Evolutionary conservation across 177 flowering plant species (phyloP), one percentile per base, ranked within the genome.

Genomic region (Tripterygium wilfordii): DNA sequence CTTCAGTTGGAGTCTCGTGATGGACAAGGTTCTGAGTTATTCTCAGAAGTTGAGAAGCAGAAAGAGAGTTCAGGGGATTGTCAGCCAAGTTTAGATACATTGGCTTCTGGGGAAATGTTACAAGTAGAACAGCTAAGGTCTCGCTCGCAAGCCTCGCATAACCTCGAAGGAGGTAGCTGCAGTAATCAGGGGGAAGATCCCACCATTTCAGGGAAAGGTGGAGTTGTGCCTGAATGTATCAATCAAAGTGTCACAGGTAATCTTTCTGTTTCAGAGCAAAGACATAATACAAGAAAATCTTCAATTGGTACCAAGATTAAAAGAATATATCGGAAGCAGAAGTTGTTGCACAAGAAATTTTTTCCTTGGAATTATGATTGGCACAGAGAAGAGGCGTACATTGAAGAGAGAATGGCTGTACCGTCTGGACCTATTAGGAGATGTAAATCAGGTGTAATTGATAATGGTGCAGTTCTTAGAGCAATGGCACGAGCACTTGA

Each of bases 351-450:
- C 19, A 80, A 75, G 42, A 77, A 75, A 42, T 63, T 77, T 42
- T 80, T 77, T 51, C 80, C 75, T 57, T 80, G 86, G 86, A 80
- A 65, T 62, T 80, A 70, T 62, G 80, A 77, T 63, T 80, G 83
- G 83, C 77, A 75, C 48, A 70, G 80, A 54, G 80, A 80, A 54
- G 74, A 57, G 42, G 35, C 62, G 9, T 53, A 27, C 59, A 61
- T 42, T 27, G 66, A 50, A 26, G 75, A 70, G 26, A 66, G 59
- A 46, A 63, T 54, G 28, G 52, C 33, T 14, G 76, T 67, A 43
- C 45, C 66, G 20, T 45, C 45, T 4, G 70, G 70, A 36, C 72
- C 69, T 42, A 62, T 56, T 23, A 67, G 79, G 54, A 71, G 71
- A 50, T 69, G 80, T 64, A 74, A 72, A 60, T 60, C 76, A 27